Base-by-base conservation (phyloP, 495 filamentous ascomycete genomes). In the Pyrenula massariospora region DNA sequence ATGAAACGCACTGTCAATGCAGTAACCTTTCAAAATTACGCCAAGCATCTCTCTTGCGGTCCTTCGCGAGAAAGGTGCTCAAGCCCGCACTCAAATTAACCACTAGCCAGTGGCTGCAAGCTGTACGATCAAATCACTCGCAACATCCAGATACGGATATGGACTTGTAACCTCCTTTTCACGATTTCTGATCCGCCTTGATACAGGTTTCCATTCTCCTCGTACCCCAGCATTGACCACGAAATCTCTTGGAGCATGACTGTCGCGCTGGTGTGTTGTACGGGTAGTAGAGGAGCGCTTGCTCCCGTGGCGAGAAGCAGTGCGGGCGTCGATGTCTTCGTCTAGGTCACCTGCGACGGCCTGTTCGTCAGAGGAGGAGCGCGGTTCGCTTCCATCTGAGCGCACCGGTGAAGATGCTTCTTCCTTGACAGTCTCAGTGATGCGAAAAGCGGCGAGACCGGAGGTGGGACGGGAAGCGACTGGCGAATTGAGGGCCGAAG, bases 101-200 rank as follows among this genome's bases (percentile, higher is more conserved):
- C 15, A 5, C 31, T 42, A 42, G 8, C 31, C 31, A 42, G 31
- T 42, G 15, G 31, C 71, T 52, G 77, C 77, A 55, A 80, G 62
- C 59, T 80, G 77, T 50, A 76, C 75, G 57, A 80, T 75, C 22
- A 80, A 66, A 60, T 75, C 73, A 48, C 75, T 79, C 51, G 77
- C 74, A 53, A 80, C 71, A 59, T 80, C 77, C 10, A 80, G 67
- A 69, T 78, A 80, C 2, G 77, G 77, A 65, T 80, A 78, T 10
- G 77, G 76, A 56, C 75, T 78, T 15, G 75, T 78, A 20, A 79
- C 73, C 58, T 80, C 77, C 62, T 79, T 80, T 59, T 79, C 77
- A 59, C 74, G 75, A 59, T 77, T 76, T 54, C 66, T 69, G 63
- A 73, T 63, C 12, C 74, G 68, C 53, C 74, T 76, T 67, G 71